Evolutionary conservation across 371 early-diverging fungal genomes (phyloP).

Genomic region (Saksenaea vasiformis): DNA sequence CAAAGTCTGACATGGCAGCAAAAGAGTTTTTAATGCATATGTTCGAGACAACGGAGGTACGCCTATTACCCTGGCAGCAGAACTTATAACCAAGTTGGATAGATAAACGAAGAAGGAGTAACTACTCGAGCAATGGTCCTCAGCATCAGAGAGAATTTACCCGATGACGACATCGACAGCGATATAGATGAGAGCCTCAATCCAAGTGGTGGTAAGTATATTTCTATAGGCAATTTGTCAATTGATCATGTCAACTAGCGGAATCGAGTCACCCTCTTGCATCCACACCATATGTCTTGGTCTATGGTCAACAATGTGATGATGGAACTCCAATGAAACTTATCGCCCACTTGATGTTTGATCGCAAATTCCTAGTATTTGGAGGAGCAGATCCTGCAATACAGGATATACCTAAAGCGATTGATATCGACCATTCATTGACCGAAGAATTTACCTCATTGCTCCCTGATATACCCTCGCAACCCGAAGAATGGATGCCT

Average conservation of each 20-base stretch:
- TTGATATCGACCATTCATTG: neutral
- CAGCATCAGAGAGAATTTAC: neutral
- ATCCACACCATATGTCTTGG: neutral
- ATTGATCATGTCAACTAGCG: neutral
- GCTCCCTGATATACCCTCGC: neutral
- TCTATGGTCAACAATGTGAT: neutral
- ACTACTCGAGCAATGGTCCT: neutral
- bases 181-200: neutral
- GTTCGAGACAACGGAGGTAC: neutral
- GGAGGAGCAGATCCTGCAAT: neutral
- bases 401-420: neutral
- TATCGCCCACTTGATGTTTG: conserved; percentile 1
- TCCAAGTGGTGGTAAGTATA: neutral
- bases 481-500: neutral
- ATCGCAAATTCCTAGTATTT: neutral
- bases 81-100: neutral
- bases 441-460: neutral
- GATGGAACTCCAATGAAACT: neutral
- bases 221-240: neutral
- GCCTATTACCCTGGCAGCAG: neutral
- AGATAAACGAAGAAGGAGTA: neutral
- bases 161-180: neutral
- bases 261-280: neutral
- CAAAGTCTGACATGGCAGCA: neutral
- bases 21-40: neutral